phyloP scores from a whole-genome alignment of 768 basidiomycete genomes.

The Astraeus odoratus region DNA sequence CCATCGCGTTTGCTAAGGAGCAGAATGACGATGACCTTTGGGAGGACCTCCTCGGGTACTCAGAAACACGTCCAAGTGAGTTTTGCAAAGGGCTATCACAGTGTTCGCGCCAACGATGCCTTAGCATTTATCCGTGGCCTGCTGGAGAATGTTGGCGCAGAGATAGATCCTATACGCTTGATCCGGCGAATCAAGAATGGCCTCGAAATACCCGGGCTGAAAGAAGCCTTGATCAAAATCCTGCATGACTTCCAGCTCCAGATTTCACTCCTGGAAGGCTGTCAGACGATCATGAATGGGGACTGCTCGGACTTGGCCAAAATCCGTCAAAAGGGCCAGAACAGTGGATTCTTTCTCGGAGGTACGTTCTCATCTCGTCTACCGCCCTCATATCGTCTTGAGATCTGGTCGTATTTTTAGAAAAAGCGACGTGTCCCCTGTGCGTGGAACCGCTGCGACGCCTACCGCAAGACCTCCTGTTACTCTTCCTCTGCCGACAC shows the following conservation, averaged over 20 bases:
- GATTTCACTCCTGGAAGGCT: constrained; percentile 88
- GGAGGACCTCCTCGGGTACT: constrained; percentile 93
- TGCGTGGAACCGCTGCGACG: constrained; percentile 57
- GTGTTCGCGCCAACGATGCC: constrained; percentile 1
- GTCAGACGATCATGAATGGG: constrained; percentile 77
- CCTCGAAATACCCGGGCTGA: constrained; percentile 91
- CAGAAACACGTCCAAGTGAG: constrained; percentile 85
- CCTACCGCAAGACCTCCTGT: constrained; percentile 48
- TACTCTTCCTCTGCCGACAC: constrained; percentile 86
- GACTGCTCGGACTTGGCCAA: constrained; percentile 72
- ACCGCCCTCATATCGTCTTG: not conserved
- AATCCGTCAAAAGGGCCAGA: constrained; percentile 68
- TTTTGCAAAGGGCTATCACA: not conserved
- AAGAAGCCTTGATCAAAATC: constrained; percentile 93
- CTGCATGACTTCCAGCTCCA: constrained; percentile 94
- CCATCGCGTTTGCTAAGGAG: constrained; percentile 97
- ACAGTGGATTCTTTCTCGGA: constrained; percentile 69
- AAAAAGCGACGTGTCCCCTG: constrained; percentile 56
- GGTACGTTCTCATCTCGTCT: constrained; percentile 40
- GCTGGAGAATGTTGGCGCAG: constrained; percentile 92
- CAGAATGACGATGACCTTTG: constrained; percentile 96
- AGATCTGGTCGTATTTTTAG: constrained; percentile 31
- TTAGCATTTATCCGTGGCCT: constrained; percentile 90
- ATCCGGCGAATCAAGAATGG: constrained; percentile 95
- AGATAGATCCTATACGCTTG: constrained; percentile 90